Conservation (phyloP, 805 yeast genomes). For the Candida manassasensis region DNA sequence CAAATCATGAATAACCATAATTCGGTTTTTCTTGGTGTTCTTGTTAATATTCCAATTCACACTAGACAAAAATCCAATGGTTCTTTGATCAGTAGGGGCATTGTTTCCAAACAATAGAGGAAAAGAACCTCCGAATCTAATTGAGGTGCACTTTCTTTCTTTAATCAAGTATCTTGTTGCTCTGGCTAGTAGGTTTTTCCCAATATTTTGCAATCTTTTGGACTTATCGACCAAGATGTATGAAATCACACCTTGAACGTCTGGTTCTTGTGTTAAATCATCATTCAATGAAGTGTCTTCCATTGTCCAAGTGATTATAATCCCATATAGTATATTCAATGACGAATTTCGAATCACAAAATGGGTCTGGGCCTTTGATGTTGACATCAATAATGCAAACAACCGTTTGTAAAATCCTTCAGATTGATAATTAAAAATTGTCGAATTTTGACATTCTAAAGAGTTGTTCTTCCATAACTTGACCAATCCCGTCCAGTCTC, state of each 20-base stretch:
- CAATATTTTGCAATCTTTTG: conserved; percentile 51
- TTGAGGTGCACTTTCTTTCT: conserved; percentile 36
- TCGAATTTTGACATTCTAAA: conserved; percentile 10
- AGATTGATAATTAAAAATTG: conserved; percentile 18
- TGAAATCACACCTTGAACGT: conserved; percentile 39
- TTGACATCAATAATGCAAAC: conserved; percentile 25
- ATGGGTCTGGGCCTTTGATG: conserved; percentile 34
- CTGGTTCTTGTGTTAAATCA: conserved; percentile 11
- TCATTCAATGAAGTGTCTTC: conserved; percentile 12
- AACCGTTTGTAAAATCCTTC: conserved; percentile 27
- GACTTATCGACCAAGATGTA: conserved; percentile 49
- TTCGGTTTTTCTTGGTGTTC: conserved; percentile 17
- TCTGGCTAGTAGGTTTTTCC: conserved; percentile 47
- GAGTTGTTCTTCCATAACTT: conserved; percentile 40
- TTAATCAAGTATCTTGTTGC: conserved; percentile 46
- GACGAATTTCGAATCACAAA: conserved; percentile 56
- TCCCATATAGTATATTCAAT: conserved; percentile 50
- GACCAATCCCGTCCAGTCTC: conserved; percentile 49
- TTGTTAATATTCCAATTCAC: conserved; percentile 37
- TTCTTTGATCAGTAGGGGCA: conserved; percentile 17
- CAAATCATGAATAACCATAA: conserved; percentile 40
- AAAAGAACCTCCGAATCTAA: conserved; percentile 42
- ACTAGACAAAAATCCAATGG: conserved; percentile 29
- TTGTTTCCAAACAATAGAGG: conserved; percentile 38
- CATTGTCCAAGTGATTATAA: conserved; percentile 49